phyloP scores from a whole-genome alignment of 78 protist species.

The Planoprotostelium fungivorum region DNA sequence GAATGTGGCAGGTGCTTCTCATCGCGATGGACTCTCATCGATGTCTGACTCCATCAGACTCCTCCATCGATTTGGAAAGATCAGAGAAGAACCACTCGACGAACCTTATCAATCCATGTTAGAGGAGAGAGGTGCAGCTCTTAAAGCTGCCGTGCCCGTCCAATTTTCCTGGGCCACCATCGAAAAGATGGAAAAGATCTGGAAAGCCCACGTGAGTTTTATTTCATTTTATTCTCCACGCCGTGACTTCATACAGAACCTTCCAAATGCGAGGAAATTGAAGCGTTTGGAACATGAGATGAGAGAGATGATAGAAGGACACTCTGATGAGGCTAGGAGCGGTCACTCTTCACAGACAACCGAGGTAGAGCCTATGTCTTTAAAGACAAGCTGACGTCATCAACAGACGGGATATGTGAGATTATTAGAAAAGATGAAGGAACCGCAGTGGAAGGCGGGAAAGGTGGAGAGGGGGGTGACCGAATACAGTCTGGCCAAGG shows the following conservation, averaged over 20 bases:
- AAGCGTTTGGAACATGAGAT: neutral
- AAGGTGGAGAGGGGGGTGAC: neutral
- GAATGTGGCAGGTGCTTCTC: neutral
- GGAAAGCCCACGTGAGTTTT: neutral
- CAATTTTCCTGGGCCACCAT: neutral
- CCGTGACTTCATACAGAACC: neutral
- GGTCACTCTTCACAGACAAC: neutral
- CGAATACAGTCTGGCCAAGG: neutral
- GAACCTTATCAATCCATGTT: neutral
- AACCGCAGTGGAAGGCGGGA: neutral
- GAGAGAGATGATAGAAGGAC: neutral
- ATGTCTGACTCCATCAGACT: neutral
- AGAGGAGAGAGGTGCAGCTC: neutral
- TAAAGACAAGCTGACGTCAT: too few species aligned
- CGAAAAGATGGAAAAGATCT: neutral
- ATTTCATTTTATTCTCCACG: neutral
- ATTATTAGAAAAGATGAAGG: neutral
- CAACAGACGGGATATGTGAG: neutral
- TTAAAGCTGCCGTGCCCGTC: neutral
- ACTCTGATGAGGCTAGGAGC: neutral
- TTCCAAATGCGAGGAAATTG: neutral
- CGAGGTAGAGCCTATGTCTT: too few species aligned
- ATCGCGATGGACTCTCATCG: neutral
- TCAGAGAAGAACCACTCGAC: neutral
- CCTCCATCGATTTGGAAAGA: neutral